A percentile compares a stretch with the other conserved stretches of the same genome.
Evolutionary conservation across 164 flowering plant species (phyloP).

Genomic region (Vitis labrusca): DNA sequence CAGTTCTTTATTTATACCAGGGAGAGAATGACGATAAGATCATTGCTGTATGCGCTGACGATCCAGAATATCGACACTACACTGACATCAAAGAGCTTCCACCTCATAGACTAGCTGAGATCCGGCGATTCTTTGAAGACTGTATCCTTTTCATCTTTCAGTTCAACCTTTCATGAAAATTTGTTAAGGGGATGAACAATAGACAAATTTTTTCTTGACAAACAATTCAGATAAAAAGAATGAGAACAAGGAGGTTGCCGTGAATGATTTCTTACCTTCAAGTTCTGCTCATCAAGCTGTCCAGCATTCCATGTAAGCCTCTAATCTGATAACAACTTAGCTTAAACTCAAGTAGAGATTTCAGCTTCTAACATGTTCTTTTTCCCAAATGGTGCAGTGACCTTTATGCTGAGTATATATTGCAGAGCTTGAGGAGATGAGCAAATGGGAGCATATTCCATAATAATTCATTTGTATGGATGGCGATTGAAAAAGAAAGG

Average conservation of each 20-base stretch:
- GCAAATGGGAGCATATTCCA: not conserved
- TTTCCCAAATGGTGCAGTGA: conserved; percentile 37
- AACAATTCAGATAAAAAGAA: conserved; percentile 62
- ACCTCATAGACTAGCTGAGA: conserved; percentile 70
- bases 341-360: too few species aligned
- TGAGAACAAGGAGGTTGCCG: conserved; percentile 72
- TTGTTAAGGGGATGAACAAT: too few species aligned
- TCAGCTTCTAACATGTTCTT: too few species aligned
- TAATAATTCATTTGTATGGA: conserved; percentile 9
- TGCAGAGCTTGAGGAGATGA: conserved; percentile 51
- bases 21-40: conserved; percentile 83
- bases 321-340: not conserved
- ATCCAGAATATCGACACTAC: conserved; percentile 70
- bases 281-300: conserved; percentile 45
- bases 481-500: not conserved
- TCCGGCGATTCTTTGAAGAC: conserved; percentile 76
- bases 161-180: not conserved
- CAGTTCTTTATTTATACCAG: conserved; percentile 19
- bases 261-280: conserved; percentile 52
- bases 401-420: conserved; percentile 57
- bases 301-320: conserved; percentile 58
- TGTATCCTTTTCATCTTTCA: conserved; percentile 45
- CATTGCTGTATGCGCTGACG: conserved; percentile 80
- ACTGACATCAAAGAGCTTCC: conserved; percentile 61
- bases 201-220: conserved; percentile 24